A percentile compares a stretch with the other conserved stretches of the same genome.
Evolutionary conservation across 768 basidiomycete genomes (phyloP).

Genomic region (Agaricus bisporus): DNA sequence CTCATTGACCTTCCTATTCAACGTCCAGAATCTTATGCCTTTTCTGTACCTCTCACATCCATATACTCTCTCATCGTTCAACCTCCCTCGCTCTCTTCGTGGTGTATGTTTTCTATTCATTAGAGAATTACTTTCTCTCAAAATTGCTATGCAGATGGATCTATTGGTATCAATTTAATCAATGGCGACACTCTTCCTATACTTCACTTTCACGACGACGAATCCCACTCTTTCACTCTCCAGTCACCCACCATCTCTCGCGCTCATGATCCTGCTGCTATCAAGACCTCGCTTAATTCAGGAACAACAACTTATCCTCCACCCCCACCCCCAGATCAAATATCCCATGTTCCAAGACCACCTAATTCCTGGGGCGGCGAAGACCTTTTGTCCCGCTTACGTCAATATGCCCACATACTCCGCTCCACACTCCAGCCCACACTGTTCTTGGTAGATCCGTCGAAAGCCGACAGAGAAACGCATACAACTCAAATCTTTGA

Average conservation of each 20-base stretch:
- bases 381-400: constrained; percentile 71
- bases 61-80: constrained; percentile 87
- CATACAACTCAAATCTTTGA: constrained; percentile 81
- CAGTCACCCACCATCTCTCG: constrained; percentile 32
- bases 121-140: constrained; percentile 5
- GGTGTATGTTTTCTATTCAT: constrained; percentile 46
- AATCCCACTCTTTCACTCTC: constrained; percentile 74
- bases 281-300: constrained; percentile 10
- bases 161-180: constrained; percentile 83
- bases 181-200: constrained; percentile 83
- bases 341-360: constrained; percentile 33
- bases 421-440: constrained; percentile 82
- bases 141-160: constrained; percentile 55
- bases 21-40: constrained; percentile 87
- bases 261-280: neutral
- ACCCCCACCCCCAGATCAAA: constrained; percentile 38
- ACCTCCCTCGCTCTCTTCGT: constrained; percentile 78
- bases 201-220: constrained; percentile 95
- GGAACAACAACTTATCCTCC: constrained; percentile 58
- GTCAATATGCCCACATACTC: constrained; percentile 73
- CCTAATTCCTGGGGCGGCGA: constrained; percentile 81
- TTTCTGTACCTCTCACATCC: constrained; percentile 86
- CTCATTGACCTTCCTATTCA: constrained; percentile 81
- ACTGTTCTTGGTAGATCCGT: constrained; percentile 89
- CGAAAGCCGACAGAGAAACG: constrained; percentile 84